Conservation (phyloP, 179 eudicot genomes). For the Monotropa hypopitys region DNA sequence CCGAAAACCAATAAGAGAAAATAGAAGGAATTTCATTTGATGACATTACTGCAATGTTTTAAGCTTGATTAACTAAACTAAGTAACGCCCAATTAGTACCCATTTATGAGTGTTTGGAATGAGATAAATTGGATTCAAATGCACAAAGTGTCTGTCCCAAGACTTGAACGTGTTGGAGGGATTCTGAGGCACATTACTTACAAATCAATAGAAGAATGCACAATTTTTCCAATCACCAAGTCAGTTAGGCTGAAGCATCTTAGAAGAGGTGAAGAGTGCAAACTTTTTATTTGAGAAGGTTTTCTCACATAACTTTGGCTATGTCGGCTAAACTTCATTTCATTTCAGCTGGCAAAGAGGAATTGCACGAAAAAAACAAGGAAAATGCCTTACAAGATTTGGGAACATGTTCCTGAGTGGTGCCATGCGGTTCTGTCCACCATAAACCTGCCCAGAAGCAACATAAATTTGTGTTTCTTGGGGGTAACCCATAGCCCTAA, state of each 20-base stretch:
- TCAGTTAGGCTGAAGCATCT: background rate
- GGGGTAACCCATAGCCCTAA: conserved; percentile 95
- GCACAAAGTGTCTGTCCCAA: no score
- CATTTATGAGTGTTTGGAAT: no score
- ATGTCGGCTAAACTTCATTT: background rate
- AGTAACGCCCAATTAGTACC: no score
- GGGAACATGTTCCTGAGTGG: conserved; percentile 99
- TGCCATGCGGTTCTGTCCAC: conserved; percentile 98
- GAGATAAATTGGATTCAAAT: no score
- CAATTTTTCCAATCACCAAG: background rate
- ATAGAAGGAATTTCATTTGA: background rate
- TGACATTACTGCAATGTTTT: background rate
- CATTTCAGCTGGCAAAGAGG: background rate
- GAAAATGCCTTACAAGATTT: conserved; percentile 54
- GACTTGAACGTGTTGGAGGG: no score
- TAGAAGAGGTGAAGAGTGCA: background rate
- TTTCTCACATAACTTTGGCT: background rate
- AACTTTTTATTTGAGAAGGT: background rate
- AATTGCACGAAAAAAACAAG: conserved; percentile 2
- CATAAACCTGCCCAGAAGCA: conserved; percentile 98
- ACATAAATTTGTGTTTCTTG: conserved; percentile 97
- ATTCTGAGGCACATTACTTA: background rate
- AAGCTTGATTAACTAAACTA: no score
- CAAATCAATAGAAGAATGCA: background rate
- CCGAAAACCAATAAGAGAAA: background rate